Percentiles rank a stretch among this genome's conserved stretches.
These are phyloP conservation scores for Neofusicoccum parvum DNA, from an alignment of 2,329 filamentous ascomycete species.

Conservation along the genomic window DNA sequence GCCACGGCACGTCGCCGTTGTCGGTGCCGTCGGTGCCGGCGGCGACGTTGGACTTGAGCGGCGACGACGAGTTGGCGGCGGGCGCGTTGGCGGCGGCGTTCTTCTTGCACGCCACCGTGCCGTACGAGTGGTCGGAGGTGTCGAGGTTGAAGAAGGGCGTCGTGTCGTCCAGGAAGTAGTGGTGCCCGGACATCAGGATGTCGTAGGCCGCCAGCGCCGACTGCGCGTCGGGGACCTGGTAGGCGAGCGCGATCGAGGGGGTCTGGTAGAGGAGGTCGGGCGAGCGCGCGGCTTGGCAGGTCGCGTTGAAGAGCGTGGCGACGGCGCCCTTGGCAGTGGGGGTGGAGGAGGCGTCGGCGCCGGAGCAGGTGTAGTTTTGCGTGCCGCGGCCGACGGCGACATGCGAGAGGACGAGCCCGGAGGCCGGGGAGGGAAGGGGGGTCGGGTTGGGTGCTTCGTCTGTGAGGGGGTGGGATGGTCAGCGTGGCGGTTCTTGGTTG, in stretches of 20 bases:
- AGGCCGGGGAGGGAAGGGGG: conserved; percentile 62
- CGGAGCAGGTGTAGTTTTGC: conserved; percentile 88
- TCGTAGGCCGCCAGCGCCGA: conserved; percentile 56
- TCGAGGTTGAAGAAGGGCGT: conserved; percentile 82
- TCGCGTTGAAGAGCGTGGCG: conserved; percentile 85
- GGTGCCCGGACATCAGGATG: conserved; percentile 70
- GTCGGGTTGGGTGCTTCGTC: conserved; percentile 44
- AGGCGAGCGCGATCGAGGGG: conserved; percentile 68
- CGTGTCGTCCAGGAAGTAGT: conserved; percentile 73
- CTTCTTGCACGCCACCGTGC: conserved; percentile 68
- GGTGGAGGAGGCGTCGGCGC: conserved; percentile 56
- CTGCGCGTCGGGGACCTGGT: conserved; percentile 55
- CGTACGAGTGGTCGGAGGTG: conserved; percentile 51
- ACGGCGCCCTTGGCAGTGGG: conserved; percentile 73
- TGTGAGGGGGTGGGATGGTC: conserved; percentile 24
- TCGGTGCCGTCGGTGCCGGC: conserved; percentile 29
- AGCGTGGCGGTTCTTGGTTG: conserved; percentile 20
- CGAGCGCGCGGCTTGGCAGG: conserved; percentile 72
- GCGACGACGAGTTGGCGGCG: not conserved
- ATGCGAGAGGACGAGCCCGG: conserved; percentile 68
- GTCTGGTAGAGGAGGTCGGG: conserved; percentile 67
- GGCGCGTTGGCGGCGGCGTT: conserved; percentile 65
- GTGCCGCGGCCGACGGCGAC: conserved; percentile 86
- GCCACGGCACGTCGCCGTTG: conserved; percentile 73
- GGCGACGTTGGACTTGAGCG: conserved; percentile 48